These are phyloP conservation scores for Trapa incisa DNA, from an alignment of 345 rosid species.

Conservation along the genomic window DNA sequence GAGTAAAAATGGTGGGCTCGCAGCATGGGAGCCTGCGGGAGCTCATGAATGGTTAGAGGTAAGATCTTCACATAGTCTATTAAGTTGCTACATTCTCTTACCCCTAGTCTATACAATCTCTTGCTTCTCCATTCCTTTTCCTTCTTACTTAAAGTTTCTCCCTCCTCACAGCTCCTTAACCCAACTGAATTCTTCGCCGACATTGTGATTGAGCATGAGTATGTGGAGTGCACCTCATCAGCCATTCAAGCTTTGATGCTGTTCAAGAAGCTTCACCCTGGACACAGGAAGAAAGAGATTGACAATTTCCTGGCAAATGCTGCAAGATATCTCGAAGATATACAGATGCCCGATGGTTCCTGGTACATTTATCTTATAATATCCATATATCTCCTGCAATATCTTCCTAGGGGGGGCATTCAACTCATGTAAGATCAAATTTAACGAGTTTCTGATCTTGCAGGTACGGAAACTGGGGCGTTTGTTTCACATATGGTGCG, in stretches of 20 bases:
- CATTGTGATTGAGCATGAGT: slow-evolving; percentile 24
- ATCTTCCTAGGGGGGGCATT: background rate
- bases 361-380: slow-evolving; percentile 17
- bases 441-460: slow-evolving; percentile 7
- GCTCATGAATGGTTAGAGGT: slow-evolving; percentile 27
- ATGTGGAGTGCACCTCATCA: slow-evolving; percentile 41
- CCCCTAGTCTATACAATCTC: background rate
- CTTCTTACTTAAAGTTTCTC: background rate
- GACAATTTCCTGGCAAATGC: slow-evolving; percentile 19
- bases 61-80: background rate
- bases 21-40: slow-evolving; percentile 41
- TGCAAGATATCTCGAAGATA: slow-evolving; percentile 21
- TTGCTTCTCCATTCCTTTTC: background rate
- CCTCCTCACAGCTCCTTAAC: slow-evolving; percentile 25
- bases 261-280: slow-evolving; percentile 30
- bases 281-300: slow-evolving; percentile 31
- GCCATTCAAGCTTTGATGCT: slow-evolving; percentile 29
- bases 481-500: slow-evolving; percentile 33
- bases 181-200: slow-evolving; percentile 35
- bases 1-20: slow-evolving; percentile 33
- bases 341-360: slow-evolving; percentile 17
- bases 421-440: background rate
- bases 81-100: background rate
- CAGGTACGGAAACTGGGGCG: slow-evolving; percentile 29
- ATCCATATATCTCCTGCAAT: background rate